Base-by-base conservation (phyloP, 192 early-diverging fungal species). In the Gamsiella multidivaricata region DNA sequence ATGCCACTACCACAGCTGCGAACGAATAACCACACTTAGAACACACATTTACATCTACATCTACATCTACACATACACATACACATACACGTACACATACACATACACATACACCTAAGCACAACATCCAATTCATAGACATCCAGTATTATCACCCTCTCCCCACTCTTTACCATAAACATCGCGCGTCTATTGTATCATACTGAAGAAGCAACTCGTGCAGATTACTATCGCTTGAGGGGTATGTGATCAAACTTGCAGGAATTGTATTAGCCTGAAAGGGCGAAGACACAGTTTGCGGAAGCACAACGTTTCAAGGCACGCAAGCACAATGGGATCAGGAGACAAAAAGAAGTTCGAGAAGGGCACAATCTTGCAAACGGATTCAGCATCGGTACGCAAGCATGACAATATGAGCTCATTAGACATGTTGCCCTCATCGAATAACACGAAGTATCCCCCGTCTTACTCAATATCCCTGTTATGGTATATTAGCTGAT, bases 371-470 rank as follows among this genome's bases (percentile, higher is more conserved):
- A 51, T 62, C 23, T 52, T 67, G 52, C 66, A 56, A 7, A 50
- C 58, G 6, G 59, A 56, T 36, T 76, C 73, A 20, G 51, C 65
- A 33, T 68, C 73, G 53, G 73, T 76, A 53, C 41, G 53, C 3
- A 32, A n/a, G n/a, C n/a, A n/a, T n/a, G n/a, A n/a, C n/a, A n/a
- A n/a, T n/a, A n/a, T n/a, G n/a, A n/a, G n/a, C n/a, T n/a, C n/a
- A n/a, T n/a, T n/a, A n/a, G n/a, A n/a, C n/a, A n/a, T n/a, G n/a
- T n/a, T n/a, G n/a, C n/a, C n/a, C n/a, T n/a, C n/a, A n/a, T n/a
- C n/a, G n/a, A n/a, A n/a, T n/a, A n/a, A n/a, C n/a, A n/a, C n/a
- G n/a, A 49, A 33, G 49, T 25, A 50, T 31, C 14, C 45, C 9
- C 2, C 15, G 2, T 20, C 32, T 9, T 49, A 32, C 6, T 31